These are phyloP conservation scores for Boletus sp. DNA, from an alignment of 768 basidiomycete genomes.

Conservation along the genomic window DNA sequence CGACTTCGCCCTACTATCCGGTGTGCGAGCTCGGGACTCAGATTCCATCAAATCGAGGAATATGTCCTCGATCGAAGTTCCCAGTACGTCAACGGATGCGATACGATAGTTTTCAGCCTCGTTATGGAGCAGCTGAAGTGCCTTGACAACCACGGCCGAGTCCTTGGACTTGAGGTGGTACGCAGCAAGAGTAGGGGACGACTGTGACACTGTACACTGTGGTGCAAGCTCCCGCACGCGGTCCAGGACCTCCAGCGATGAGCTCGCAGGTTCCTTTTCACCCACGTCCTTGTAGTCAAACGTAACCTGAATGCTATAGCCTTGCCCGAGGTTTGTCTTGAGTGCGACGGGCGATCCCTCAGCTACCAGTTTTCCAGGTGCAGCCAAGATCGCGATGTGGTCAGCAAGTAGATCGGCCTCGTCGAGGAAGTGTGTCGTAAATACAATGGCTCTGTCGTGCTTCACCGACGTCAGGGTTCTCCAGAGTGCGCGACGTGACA, in stretches of 20 bases:
- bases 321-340: constrained; percentile 67
- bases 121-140: constrained; percentile 53
- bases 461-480: constrained; percentile 65
- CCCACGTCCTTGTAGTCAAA: constrained; percentile 38
- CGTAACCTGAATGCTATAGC: constrained; percentile 60
- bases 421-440: constrained; percentile 81
- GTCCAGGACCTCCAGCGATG: constrained; percentile 35
- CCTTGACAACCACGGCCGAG: constrained; percentile 46
- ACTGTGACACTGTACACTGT: constrained; percentile 38
- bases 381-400: constrained; percentile 68
- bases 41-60: constrained; percentile 69
- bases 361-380: constrained; percentile 72
- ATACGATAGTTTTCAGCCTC: constrained; percentile 39
- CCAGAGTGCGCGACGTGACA: constrained; percentile 78
- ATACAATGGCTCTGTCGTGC: constrained; percentile 63
- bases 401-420: constrained; percentile 79
- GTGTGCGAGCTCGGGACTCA: constrained; percentile 6
- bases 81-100: constrained; percentile 60
- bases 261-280: constrained; percentile 16
- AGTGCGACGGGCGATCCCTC: constrained; percentile 71
- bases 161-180: constrained; percentile 67
- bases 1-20: constrained; percentile 29
- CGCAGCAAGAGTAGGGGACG: constrained; percentile 42
- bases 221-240: constrained; percentile 46
- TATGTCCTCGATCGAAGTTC: constrained; percentile 78